These are phyloP conservation scores for Brachypodium distachyon DNA, from an alignment of 202 grass and related monocot genomes.

Conservation along the genomic window DNA sequence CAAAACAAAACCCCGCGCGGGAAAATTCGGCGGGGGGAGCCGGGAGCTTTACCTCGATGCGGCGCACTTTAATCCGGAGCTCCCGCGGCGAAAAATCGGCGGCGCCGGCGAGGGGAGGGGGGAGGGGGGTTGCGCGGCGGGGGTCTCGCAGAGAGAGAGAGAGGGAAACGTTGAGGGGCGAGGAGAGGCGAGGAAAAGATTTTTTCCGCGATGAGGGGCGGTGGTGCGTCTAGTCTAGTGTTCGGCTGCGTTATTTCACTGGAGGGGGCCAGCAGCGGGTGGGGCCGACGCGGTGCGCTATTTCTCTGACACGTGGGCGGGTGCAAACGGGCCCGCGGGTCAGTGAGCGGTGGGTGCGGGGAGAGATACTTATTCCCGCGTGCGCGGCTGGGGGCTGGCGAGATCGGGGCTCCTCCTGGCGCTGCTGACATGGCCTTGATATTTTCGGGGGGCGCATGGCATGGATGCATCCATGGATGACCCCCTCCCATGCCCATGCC, in stretches of 20 bases:
- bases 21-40: background rate
- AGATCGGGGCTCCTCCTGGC: constrained; percentile 40
- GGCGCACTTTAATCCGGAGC: background rate
- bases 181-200: constrained; percentile 59
- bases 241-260: constrained; percentile 13
- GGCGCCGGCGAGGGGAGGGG: background rate
- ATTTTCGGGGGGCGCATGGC: constrained; percentile 57
- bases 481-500: constrained; percentile 18
- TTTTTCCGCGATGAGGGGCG: constrained; percentile 33
- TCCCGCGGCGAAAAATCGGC: background rate
- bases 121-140: background rate
- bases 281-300: background rate
- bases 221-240: constrained; percentile 22
- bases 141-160: constrained; percentile 5
- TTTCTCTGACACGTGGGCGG: background rate
- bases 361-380: constrained; percentile 53
- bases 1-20: background rate
- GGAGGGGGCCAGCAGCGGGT: background rate
- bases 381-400: constrained; percentile 19
- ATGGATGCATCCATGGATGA: constrained; percentile 36
- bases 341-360: background rate
- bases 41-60: constrained; percentile 18
- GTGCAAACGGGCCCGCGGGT: fast-evolving
- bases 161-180: constrained; percentile 24
- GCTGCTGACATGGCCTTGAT: constrained; percentile 92